phyloP scores from a whole-genome alignment of 23 red algal genomes.

The Cyanidiococcus yangmingshanensis region DNA sequence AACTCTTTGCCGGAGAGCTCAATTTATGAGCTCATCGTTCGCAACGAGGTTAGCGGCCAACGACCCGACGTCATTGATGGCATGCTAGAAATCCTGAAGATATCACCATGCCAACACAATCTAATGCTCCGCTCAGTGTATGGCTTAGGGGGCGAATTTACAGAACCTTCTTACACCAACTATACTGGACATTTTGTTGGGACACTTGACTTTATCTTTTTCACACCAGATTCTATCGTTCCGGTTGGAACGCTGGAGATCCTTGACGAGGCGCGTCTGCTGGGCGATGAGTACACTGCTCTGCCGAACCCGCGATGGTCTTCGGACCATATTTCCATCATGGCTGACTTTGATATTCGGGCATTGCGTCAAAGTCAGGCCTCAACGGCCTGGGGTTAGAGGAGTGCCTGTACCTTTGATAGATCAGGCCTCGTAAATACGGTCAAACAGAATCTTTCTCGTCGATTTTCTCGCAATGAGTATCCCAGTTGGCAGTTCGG shows the following conservation, averaged over 20 bases:
- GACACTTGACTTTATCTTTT: constrained; percentile 89
- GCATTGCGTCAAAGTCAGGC: background rate
- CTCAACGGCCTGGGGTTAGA: background rate
- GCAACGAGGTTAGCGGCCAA: constrained; percentile 35
- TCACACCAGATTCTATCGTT: constrained; percentile 41
- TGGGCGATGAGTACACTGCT: constrained; percentile 29
- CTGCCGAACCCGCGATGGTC: constrained; percentile 28
- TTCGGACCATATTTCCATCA: constrained; percentile 26
- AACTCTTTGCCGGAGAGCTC: constrained; percentile 73
- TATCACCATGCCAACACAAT: constrained; percentile 49
- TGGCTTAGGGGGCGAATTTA: constrained; percentile 31
- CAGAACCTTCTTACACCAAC: constrained; percentile 82
- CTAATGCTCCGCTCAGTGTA: constrained; percentile 64
- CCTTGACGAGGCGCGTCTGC: constrained; percentile 38
- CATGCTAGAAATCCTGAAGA: constrained; percentile 33
- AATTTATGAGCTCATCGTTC: constrained; percentile 74
- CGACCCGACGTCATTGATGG: constrained; percentile 54
- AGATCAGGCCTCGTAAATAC: no score
- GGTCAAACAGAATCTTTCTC: no score
- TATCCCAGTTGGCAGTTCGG: no score
- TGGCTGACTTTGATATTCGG: constrained; percentile 24
- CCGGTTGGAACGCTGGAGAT: constrained; percentile 55
- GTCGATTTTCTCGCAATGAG: no score
- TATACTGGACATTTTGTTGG: constrained; percentile 86
- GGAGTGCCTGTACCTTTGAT: no score